Base-by-base conservation (phyloP, 371 early-diverging fungal species). In the Phascolomyces articulosus region DNA sequence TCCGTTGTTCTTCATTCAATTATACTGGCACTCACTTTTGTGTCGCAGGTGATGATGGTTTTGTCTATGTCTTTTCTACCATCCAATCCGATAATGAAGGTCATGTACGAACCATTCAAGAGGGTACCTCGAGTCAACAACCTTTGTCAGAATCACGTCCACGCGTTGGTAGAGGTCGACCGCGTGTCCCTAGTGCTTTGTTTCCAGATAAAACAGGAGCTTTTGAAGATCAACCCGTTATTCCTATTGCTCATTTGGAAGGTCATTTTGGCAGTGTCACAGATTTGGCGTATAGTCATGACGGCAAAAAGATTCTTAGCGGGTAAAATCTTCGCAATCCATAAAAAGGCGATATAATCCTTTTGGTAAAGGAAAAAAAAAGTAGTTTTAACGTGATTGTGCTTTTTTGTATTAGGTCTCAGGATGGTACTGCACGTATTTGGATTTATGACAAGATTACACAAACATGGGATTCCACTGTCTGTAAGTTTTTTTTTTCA, bases 21-120 rank as follows among this genome's bases (percentile, higher is more conserved):
- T 78, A 74, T 34, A 92, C 92, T 1, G 96, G 96, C 18, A 91
- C 94, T 3, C 80, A 85, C 13, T 92, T 96, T 72, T 89, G 92
- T 16, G 86, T 94, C 2, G 91, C 94, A 28, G 93, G 95, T 4
- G 84, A 85, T 21, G 92, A 91, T 74, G 94, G 96, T 0, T 84
- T 89, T 55, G 82, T 95, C 0, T 87, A 90, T 66, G 77, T 93
- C 1, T 92, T 87, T 67, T 85, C 89, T 1, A 85, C 87, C 0
- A 75, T 88, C 24, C 41, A 59, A 28, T 31, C 40, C 26, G 57
- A 57, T 24, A 40, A 20, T 40, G 57, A 51, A 13, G 51, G 15
- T 24, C 23, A 23, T 24, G 51, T 51, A 11, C 51, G 23, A n/a
- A 51, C 51, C 4, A 51, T 51, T 24, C 24, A 44, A 44, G 15